Evolutionary conservation across 208 protist species (phyloP).

Genomic region (Paratrypanosoma confusum): DNA sequence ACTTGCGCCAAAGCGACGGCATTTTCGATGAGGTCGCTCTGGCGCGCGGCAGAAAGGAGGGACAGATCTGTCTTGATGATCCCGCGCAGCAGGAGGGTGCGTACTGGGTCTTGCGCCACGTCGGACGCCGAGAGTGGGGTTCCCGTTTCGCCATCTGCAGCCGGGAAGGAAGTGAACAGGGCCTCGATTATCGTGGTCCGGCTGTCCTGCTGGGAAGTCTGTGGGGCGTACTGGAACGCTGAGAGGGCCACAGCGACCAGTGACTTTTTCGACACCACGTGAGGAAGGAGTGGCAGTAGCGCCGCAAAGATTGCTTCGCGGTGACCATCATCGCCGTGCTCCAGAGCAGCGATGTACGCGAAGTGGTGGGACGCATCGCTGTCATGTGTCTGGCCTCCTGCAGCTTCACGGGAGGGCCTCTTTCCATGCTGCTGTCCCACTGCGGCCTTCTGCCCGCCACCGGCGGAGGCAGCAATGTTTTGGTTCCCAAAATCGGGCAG

Average conservation of each 20-base stretch:
- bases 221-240: constrained; percentile 5
- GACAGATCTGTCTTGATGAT: constrained; percentile 46
- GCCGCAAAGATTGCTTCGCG: constrained; percentile 10
- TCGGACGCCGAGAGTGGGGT: constrained; percentile 13
- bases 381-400: not conserved
- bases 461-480: no score
- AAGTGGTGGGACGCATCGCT: no score
- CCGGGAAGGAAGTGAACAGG: constrained; percentile 4
- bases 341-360: constrained; percentile 45
- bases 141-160: not conserved
- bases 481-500: constrained; percentile 71
- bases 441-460: no score
- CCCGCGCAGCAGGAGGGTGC: constrained; percentile 57
- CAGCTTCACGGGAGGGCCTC: not conserved
- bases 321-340: constrained; percentile 62
- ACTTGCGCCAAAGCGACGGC: constrained; percentile 39
- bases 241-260: constrained; percentile 17
- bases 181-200: constrained; percentile 2
- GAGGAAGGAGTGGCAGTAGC: no score
- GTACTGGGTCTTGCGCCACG: constrained; percentile 45
- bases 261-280: no score
- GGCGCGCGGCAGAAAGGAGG: constrained; percentile 11
- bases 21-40: constrained; percentile 11
- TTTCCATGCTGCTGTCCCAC: not conserved
- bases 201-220: not conserved